Base-by-base conservation (phyloP, 1,284 basidiomycete genomes). In the Phlebopus sp. region DNA sequence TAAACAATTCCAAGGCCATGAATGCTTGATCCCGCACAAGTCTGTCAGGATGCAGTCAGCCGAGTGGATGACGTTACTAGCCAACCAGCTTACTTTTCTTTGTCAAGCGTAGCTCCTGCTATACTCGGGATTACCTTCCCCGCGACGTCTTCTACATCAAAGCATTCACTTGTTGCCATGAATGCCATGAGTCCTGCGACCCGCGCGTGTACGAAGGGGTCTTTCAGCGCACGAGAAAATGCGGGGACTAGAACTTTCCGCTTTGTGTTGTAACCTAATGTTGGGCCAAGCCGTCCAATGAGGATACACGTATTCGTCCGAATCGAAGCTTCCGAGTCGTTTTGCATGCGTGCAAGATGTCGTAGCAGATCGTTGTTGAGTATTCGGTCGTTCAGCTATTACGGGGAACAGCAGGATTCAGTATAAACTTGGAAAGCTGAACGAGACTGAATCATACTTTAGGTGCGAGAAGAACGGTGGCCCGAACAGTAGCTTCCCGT, bases 221-320 rank as follows among this genome's bases (percentile, higher is more conserved):
- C 97, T 61, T 94, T 94, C 40, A 99, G 68, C 8, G 92, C 90
- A 46, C 93, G 81, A 1, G 88, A 80, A 65, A 99, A 99, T 1
- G 97, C 97, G 1, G 96, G 93, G 1, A 98, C 90, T 2, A 99
- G 81, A 9, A 99, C 93, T 63, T 97, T 98, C 55, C 86, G 84
- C 64, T 95, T 93, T 5, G 96, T 98, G 56, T 92, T 86, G 50
- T 89, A 79, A 1, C 89, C 87, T 2, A 99, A 74, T 2, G 82
- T 81, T 0, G 92, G 92, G 0, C 90, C 92, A 3, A 99, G 78
- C 9, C 95, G 81, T 8, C 96, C 96, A 37, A 99, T 84, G 4
- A 99, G 81, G 56, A 99, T 97, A 62, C 94, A 98, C 0, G 96
- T 97, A 64, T 99, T 99, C 11, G 96, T 99, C 36, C 97, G 83